Base-by-base conservation (phyloP, 225 moss, liverwort and hornwort species). In the Pseudisothecium myosuroides region DNA sequence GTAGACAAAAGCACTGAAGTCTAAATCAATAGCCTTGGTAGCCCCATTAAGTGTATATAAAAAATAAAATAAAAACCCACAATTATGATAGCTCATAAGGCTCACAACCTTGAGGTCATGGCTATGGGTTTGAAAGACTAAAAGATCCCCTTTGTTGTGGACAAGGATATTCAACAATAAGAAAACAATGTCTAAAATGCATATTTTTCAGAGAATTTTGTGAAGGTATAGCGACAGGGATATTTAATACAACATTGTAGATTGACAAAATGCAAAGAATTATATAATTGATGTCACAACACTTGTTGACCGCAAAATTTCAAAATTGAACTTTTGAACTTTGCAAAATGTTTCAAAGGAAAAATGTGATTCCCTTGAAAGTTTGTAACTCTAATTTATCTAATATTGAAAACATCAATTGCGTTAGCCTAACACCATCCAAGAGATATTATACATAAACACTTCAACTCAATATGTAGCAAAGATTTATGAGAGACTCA, bases 141-240 rank as follows among this genome's bases (percentile, higher is more conserved):
- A 54, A 37, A 37, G 19, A 66, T 14, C 11, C 3, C 67, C 3
- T 37, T 37, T 37, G 21, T 37, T 18, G 6, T 37, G 6, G 10
- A 37, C 6, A 67, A 69, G 7, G 4, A 69, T 68, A 12, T 68
- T 21, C 13, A 6, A 68, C 12, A 68, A 22, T 39, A 0, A 23
- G 37, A 23, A 39, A 67, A 22, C n/a, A 68, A 68, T 21, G 22
- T n/a, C 19, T n/a, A n/a, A 12, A 7, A n/a, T 67, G 67, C 37
- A 2, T n/a, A 4, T n/a, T 3, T 68, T 36, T 21, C 6, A 22
- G 4, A 68, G 8, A 9, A 6, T 11, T n/a, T 4, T 9, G 6
- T 68, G 12, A 68, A 68, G 3, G 12, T n/a, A 22, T 6, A n/a
- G 3, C 0, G 0, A 2, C 12, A 12, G 11, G n/a, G 12, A 11